A percentile compares a stretch with the other conserved stretches of the same genome.
Conservation (phyloP, 768 basidiomycete species). For the Tulasnella sp. region DNA sequence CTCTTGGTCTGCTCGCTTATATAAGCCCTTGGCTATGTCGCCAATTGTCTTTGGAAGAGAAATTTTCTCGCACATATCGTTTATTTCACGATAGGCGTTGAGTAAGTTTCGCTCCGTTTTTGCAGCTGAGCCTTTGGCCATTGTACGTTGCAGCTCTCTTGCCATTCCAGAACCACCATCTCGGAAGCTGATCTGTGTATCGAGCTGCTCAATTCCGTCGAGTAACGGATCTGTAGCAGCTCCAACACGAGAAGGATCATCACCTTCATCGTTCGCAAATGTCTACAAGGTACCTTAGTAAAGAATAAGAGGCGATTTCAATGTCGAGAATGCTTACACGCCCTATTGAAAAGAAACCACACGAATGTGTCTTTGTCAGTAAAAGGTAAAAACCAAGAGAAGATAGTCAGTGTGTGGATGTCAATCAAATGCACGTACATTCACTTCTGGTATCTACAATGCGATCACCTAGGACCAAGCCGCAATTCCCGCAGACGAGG, state of each 20-base stretch:
- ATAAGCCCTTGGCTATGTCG: slow-evolving; percentile 93
- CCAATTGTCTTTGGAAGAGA: slow-evolving; percentile 85
- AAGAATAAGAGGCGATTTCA: slow-evolving; percentile 16
- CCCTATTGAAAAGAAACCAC: slow-evolving; percentile 17
- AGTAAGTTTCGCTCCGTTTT: slow-evolving; percentile 77
- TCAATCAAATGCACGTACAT: slow-evolving; percentile 45
- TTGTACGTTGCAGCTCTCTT: slow-evolving; percentile 83
- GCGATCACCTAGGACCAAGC: slow-evolving; percentile 88
- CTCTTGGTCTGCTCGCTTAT: slow-evolving; percentile 94
- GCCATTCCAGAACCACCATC: slow-evolving; percentile 92
- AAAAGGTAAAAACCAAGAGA: slow-evolving; percentile 5
- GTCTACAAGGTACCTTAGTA: slow-evolving; percentile 41
- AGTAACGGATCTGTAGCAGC: slow-evolving; percentile 85
- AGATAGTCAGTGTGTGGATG: not conserved
- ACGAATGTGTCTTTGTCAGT: slow-evolving; percentile 4
- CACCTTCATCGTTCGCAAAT: slow-evolving; percentile 98
- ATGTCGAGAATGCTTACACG: slow-evolving; percentile 22
- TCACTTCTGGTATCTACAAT: slow-evolving; percentile 97
- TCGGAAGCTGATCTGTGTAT: slow-evolving; percentile 88
- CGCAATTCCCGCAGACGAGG: slow-evolving; percentile 87
- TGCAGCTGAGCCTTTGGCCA: slow-evolving; percentile 54
- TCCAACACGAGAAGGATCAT: slow-evolving; percentile 99
- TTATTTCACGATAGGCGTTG: slow-evolving; percentile 81
- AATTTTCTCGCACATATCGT: slow-evolving; percentile 90
- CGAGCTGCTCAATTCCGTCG: slow-evolving; percentile 88